phyloP scores from a whole-genome alignment of 345 rosid species.

The Eucalyptus cloeziana region DNA sequence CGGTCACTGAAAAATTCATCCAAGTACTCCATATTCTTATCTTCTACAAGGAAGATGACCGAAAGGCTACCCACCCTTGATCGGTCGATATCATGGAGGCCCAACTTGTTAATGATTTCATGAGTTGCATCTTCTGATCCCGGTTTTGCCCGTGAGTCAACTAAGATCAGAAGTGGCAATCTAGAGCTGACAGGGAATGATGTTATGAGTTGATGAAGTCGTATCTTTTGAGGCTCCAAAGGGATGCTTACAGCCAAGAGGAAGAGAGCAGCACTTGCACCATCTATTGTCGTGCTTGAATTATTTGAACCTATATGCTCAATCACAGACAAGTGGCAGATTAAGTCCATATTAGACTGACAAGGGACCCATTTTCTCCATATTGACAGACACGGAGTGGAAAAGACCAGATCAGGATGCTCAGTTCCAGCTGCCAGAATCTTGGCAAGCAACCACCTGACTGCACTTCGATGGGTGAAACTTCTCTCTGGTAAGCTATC shows the following conservation, averaged over 20 bases:
- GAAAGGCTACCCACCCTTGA: slow-evolving; percentile 42
- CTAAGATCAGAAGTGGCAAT: slow-evolving; percentile 70
- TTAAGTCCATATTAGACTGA: slow-evolving; percentile 21
- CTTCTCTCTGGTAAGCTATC: slow-evolving; percentile 9
- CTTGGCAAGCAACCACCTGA: slow-evolving; percentile 68
- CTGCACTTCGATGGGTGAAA: slow-evolving; percentile 23
- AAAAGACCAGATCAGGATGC: slow-evolving; percentile 24
- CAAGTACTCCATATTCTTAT: slow-evolving; percentile 8
- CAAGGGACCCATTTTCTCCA: slow-evolving; percentile 66
- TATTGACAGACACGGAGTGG: slow-evolving; percentile 56
- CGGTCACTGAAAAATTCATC: slow-evolving; percentile 64
- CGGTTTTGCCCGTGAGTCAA: slow-evolving; percentile 26
- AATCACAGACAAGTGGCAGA: slow-evolving; percentile 66
- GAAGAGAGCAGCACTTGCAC: slow-evolving; percentile 78
- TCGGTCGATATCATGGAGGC: slow-evolving; percentile 55
- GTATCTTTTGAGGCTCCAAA: slow-evolving; percentile 45
- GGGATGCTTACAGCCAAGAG: slow-evolving; percentile 52
- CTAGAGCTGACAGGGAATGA: slow-evolving; percentile 55
- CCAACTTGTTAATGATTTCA: slow-evolving; percentile 27
- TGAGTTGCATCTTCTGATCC: slow-evolving; percentile 30
- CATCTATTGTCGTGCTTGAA: slow-evolving; percentile 23
- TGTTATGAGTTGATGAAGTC: slow-evolving; percentile 44
- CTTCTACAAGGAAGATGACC: slow-evolving; percentile 48
- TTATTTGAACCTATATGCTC: slow-evolving; percentile 27
- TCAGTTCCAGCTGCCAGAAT: slow-evolving; percentile 41